Evolutionary conservation across 2,329 filamentous ascomycete genomes (phyloP).

Genomic region (Fusarium virguliforme): DNA sequence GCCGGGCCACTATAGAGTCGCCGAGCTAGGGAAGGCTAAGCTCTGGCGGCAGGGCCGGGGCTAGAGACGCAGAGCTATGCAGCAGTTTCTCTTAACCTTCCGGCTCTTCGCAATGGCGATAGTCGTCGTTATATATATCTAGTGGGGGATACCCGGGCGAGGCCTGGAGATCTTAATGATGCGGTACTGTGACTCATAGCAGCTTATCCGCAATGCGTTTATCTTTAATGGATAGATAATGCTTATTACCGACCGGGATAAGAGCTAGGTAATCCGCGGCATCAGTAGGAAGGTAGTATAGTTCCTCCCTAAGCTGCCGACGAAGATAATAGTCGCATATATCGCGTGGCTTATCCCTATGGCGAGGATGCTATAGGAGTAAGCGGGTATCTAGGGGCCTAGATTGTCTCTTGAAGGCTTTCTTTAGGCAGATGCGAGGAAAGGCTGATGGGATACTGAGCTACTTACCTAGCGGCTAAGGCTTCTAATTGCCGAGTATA

Average conservation of each 20-base stretch:
- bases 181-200: too few species aligned
- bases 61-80: too few species aligned
- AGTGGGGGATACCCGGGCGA: constrained; percentile 24
- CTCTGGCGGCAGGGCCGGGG: too few species aligned
- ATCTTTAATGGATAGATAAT: constrained; percentile 29
- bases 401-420: too few species aligned
- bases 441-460: too few species aligned
- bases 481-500: too few species aligned
- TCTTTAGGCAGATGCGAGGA: too few species aligned
- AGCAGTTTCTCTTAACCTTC: too few species aligned
- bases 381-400: not conserved
- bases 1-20: too few species aligned
- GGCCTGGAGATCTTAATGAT: not conserved
- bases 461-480: too few species aligned
- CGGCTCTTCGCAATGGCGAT: too few species aligned
- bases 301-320: constrained; percentile 20
- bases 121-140: constrained; percentile 27
- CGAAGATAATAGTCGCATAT: constrained; percentile 29
- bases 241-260: constrained; percentile 32
- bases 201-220: constrained; percentile 16
- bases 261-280: constrained; percentile 13
- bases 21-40: too few species aligned
- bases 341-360: constrained; percentile 11
- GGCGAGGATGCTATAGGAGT: constrained; percentile 2
- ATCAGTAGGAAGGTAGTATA: constrained; percentile 25